phyloP scores from a whole-genome alignment of 345 rosid species.

The Populus pruinosa region DNA sequence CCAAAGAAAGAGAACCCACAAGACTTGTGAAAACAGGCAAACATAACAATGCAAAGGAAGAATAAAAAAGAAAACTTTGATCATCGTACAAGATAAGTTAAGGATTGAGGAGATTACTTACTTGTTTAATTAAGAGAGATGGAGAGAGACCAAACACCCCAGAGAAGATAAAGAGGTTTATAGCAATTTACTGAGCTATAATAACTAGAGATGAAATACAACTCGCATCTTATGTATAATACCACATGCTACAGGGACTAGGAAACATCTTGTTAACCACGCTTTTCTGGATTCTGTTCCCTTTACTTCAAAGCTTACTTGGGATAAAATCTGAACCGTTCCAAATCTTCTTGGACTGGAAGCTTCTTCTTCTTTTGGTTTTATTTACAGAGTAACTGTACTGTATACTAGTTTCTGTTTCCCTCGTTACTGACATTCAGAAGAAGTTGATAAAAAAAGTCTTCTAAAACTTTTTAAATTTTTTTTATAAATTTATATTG shows the following conservation, averaged over 20 bases:
- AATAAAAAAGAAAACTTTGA: not conserved
- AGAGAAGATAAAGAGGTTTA: not conserved
- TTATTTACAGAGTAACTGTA: too few species aligned
- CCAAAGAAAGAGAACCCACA: not conserved
- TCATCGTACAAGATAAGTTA: not conserved
- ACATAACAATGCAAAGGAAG: not conserved
- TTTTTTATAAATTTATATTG: too few species aligned
- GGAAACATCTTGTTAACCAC: not conserved
- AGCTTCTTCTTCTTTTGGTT: too few species aligned
- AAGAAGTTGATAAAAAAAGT: too few species aligned
- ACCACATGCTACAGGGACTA: not conserved
- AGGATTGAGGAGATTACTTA: not conserved
- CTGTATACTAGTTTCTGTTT: too few species aligned
- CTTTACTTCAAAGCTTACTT: too few species aligned
- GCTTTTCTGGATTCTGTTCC: not conserved
- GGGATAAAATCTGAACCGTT: too few species aligned
- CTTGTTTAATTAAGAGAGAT: not conserved
- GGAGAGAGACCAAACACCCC: not conserved
- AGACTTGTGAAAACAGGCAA: not conserved
- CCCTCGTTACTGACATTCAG: too few species aligned
- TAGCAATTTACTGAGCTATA: not conserved
- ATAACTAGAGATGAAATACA: too few species aligned
- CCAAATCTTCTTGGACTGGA: too few species aligned
- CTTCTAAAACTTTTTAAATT: too few species aligned
- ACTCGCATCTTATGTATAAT: not conserved